Conservation (phyloP, 306 rosid genomes). For the Cucurbita moschata region DNA sequence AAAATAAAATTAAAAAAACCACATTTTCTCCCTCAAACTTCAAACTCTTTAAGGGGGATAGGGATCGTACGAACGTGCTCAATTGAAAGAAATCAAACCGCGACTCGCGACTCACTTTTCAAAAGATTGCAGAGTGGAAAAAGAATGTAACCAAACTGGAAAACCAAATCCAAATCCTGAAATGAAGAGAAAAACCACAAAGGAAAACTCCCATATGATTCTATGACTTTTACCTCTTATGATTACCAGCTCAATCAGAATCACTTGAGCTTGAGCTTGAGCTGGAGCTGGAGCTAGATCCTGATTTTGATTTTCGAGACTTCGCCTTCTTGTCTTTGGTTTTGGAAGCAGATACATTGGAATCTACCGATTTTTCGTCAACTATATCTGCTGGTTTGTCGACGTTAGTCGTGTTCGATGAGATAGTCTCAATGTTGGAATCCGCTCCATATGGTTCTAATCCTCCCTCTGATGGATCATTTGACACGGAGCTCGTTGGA, state of each 20-base stretch:
- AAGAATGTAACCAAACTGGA: slow-evolving; percentile 1
- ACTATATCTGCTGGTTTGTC: slow-evolving; percentile 13
- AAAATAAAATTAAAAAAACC: not conserved
- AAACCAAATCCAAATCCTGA: not conserved
- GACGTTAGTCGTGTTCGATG: not conserved
- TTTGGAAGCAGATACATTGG: slow-evolving; percentile 2
- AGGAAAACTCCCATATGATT: slow-evolving; percentile 2
- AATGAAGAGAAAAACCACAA: not conserved
- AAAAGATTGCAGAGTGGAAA: not conserved
- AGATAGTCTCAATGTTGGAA: slow-evolving; percentile 14
- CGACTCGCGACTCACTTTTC: slow-evolving; percentile 6
- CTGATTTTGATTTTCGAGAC: slow-evolving; percentile 14
- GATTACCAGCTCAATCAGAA: slow-evolving; percentile 24
- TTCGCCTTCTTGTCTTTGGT: slow-evolving; percentile 9
- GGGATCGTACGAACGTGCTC: not conserved
- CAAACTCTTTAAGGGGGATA: not conserved
- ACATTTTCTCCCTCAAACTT: not conserved
- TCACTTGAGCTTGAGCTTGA: slow-evolving; percentile 41
- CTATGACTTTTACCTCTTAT: slow-evolving; percentile 6
- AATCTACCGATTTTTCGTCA: slow-evolving; percentile 7
- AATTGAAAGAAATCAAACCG: slow-evolving; percentile 5
- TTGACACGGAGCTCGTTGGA: slow-evolving; percentile 12
- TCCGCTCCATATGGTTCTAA: slow-evolving; percentile 17
- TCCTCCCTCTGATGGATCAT: slow-evolving; percentile 4
- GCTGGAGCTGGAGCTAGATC: slow-evolving; percentile 18